phyloP scores from a whole-genome alignment of 495 filamentous ascomycete genomes.

The Stereocaulon alpinum region DNA sequence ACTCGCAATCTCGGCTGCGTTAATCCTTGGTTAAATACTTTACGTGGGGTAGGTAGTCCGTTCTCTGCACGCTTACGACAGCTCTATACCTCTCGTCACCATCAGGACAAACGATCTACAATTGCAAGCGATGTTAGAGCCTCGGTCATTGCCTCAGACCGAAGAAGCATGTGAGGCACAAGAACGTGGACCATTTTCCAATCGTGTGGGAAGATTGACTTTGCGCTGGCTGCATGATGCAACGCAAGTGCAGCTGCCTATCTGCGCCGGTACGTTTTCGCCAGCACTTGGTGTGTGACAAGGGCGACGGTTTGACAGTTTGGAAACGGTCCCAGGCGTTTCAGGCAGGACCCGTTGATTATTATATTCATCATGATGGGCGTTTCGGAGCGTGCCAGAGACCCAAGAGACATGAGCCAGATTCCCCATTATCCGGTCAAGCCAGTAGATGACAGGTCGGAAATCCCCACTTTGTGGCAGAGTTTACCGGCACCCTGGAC shows the following conservation, averaged over 20 bases:
- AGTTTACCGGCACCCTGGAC: constrained; percentile 11
- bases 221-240: constrained; percentile 1
- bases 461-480: constrained; percentile 8
- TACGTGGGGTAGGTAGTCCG: not conserved
- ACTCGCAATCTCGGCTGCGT: not conserved
- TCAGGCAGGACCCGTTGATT: not conserved
- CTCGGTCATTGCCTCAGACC: not conserved
- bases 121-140: not conserved
- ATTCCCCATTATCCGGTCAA: constrained; percentile 6
- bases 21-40: not conserved
- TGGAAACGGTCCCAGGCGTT: not conserved
- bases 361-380: not conserved
- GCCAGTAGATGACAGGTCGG: not conserved
- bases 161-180: not conserved
- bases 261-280: constrained; percentile 2
- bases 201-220: not conserved
- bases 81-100: not conserved
- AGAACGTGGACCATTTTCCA: not conserved
- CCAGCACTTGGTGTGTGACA: not conserved
- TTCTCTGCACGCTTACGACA: not conserved
- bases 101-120: not conserved
- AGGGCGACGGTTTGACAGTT: not conserved
- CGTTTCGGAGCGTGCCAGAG: too few species aligned
- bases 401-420: not conserved
- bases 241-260: constrained; percentile 1